A percentile compares a stretch with the other conserved stretches of the same genome.
phyloP scores from a whole-genome alignment of 2,329 filamentous ascomycete genomes.

The Pseudopyrenochaeta lycopersici region DNA sequence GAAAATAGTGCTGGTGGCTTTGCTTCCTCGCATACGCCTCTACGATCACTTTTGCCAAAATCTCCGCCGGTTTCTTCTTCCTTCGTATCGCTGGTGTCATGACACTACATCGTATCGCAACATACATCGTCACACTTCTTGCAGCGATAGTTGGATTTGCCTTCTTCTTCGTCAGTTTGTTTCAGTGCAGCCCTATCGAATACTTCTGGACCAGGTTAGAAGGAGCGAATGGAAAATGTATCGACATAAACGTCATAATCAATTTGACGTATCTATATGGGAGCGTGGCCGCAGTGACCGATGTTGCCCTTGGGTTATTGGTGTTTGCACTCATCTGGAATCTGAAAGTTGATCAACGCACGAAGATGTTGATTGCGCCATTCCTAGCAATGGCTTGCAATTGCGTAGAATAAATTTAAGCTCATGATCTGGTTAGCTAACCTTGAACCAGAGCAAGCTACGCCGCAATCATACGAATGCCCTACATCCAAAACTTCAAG shows the following conservation, averaged over 20 bases:
- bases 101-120: constrained; percentile 52
- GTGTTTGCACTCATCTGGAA: constrained; percentile 59
- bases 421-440: too few species aligned
- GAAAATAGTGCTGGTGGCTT: constrained; percentile 16
- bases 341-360: constrained; percentile 58
- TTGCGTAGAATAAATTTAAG: constrained; percentile 2
- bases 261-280: constrained; percentile 54
- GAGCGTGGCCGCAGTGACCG: constrained; percentile 15
- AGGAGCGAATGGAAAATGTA: constrained; percentile 46
- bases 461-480: constrained; percentile 20
- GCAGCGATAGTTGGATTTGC: constrained; percentile 53
- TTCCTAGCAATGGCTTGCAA: constrained; percentile 18
- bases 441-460: constrained; percentile 18
- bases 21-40: constrained; percentile 18
- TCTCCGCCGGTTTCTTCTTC: constrained; percentile 60
- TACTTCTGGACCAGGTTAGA: constrained; percentile 55
- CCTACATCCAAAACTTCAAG: constrained; percentile 22
- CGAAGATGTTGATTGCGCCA: constrained; percentile 16
- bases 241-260: constrained; percentile 57
- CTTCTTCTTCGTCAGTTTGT: constrained; percentile 59
- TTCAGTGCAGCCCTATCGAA: constrained; percentile 59
- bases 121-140: constrained; percentile 53
- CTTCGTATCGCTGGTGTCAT: constrained; percentile 57
- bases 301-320: constrained; percentile 21
- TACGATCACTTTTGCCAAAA: constrained; percentile 41